Percentiles rank a stretch among this genome's conserved stretches.
phyloP scores from a whole-genome alignment of 108 stramenopile species.

The Seminavis robusta region DNA sequence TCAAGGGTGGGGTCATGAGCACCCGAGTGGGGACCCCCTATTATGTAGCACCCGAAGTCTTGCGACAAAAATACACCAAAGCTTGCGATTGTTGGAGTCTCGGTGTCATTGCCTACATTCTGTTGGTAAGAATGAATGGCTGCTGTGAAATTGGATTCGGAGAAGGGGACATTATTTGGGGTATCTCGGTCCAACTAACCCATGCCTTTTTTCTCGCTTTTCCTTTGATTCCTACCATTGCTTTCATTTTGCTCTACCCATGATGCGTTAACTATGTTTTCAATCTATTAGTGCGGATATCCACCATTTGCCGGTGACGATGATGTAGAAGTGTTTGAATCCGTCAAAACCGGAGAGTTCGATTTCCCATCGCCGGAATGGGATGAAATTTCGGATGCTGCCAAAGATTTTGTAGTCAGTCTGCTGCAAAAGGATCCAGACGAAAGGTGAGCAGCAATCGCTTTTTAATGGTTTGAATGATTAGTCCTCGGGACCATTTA shows the following conservation, averaged over 20 bases:
- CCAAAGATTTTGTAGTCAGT: slow-evolving; percentile 71
- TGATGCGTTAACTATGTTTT: too few species aligned
- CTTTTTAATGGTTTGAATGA: too few species aligned
- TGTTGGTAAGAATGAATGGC: too few species aligned
- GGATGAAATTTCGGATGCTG: slow-evolving; percentile 64
- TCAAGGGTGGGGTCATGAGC: slow-evolving; percentile 8
- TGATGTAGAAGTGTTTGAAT: slow-evolving; percentile 67
- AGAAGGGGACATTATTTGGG: too few species aligned
- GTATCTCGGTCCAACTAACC: too few species aligned
- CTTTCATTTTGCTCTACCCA: too few species aligned
- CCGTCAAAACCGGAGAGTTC: slow-evolving; percentile 59
- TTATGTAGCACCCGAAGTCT: slow-evolving; percentile 84
- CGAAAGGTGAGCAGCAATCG: too few species aligned
- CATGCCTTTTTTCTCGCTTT: too few species aligned
- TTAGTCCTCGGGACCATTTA: too few species aligned
- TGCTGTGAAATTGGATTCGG: too few species aligned
- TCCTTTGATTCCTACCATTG: too few species aligned
- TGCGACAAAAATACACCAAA: slow-evolving; percentile 39
- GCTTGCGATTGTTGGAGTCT: slow-evolving; percentile 86
- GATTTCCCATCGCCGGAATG: slow-evolving; percentile 87
- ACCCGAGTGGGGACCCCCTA: slow-evolving; percentile 62
- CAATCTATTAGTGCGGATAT: slow-evolving; percentile 76
- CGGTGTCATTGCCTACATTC: slow-evolving; percentile 85
- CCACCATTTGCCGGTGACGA: slow-evolving; percentile 88
- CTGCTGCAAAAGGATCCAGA: slow-evolving; percentile 61